These are phyloP conservation scores for barley (Hordeum vulgare) DNA, from an alignment of 176 grass and related monocot genomes.

Conservation along the genomic window DNA sequence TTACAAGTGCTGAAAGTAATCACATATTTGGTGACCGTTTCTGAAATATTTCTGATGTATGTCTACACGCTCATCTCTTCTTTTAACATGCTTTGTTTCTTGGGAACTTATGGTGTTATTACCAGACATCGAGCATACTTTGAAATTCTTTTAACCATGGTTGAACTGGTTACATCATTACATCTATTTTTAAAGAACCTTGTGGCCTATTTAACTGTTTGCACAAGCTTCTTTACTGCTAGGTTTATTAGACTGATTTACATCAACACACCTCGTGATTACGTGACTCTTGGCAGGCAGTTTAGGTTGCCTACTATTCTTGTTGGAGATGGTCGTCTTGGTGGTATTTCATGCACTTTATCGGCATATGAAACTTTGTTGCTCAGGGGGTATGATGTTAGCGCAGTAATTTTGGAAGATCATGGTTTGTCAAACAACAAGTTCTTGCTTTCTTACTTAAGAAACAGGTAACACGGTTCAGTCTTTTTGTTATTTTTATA, in stretches of 20 bases:
- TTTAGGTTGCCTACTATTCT: constrained; percentile 82
- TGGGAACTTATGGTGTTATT: neutral
- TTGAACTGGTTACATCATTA: neutral
- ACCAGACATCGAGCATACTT: neutral
- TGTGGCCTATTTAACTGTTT: neutral
- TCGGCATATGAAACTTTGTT: constrained; percentile 79
- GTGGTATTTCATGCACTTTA: constrained; percentile 91
- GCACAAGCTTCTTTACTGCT: neutral
- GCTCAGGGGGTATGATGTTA: constrained; percentile 91
- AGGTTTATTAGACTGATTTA: neutral
- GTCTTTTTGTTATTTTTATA: constrained; percentile 14
- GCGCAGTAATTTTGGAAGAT: constrained; percentile 75
- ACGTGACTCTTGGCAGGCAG: constrained; percentile 40
- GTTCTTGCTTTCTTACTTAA: constrained; percentile 61
- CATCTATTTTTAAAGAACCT: neutral
- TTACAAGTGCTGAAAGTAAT: neutral
- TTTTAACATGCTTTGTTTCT: neutral
- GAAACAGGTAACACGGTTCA: constrained; percentile 43
- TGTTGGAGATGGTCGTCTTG: constrained; percentile 89
- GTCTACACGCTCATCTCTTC: neutral
- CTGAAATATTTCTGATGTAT: neutral
- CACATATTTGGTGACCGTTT: neutral
- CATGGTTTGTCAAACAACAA: constrained; percentile 62
- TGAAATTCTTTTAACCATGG: neutral
- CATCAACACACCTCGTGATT: neutral